phyloP scores from a whole-genome alignment of 116 monocot species.

The Dioscorea cayenensis region DNA sequence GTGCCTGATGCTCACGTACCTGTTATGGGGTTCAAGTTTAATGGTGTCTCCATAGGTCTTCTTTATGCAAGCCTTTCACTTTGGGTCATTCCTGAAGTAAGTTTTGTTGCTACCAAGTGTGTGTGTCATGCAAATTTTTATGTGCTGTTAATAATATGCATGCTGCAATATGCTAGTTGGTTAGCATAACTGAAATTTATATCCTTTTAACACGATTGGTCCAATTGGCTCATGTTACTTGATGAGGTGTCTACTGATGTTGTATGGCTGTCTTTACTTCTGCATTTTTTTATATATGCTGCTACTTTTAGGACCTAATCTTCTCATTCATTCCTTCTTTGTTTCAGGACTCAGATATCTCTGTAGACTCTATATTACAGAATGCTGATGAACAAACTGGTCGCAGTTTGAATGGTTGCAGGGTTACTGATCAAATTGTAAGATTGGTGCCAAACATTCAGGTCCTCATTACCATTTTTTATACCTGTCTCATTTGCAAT shows the following conservation, averaged over 20 bases:
- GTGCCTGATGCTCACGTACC: slow-evolving; percentile 99
- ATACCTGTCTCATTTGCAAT: background rate
- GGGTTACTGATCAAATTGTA: slow-evolving; percentile 90
- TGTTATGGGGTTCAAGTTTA: slow-evolving; percentile 80
- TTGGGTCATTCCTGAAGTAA: slow-evolving; percentile 91
- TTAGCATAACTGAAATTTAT: background rate
- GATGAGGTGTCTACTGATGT: background rate
- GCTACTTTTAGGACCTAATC: background rate
- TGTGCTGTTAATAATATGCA: background rate
- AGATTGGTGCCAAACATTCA: slow-evolving; percentile 90
- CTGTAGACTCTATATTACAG: slow-evolving; percentile 87
- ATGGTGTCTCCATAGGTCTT: slow-evolving; percentile 94
- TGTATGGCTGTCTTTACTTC: background rate
- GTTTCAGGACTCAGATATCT: slow-evolving; percentile 83
- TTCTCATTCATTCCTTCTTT: background rate
- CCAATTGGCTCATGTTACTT: background rate
- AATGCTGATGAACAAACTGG: slow-evolving; percentile 95
- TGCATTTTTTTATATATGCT: background rate
- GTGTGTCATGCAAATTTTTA: background rate
- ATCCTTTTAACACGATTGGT: too few relatives aligned
- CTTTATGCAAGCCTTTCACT: slow-evolving; percentile 82
- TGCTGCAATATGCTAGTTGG: background rate
- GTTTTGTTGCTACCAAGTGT: background rate
- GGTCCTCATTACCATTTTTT: slow-evolving; percentile 27
- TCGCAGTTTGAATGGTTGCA: slow-evolving; percentile 94